Evolutionary conservation across 306 rosid species (phyloP), one percentile per base, ranked within the genome.

Genomic region (Vigna trinervia): DNA sequence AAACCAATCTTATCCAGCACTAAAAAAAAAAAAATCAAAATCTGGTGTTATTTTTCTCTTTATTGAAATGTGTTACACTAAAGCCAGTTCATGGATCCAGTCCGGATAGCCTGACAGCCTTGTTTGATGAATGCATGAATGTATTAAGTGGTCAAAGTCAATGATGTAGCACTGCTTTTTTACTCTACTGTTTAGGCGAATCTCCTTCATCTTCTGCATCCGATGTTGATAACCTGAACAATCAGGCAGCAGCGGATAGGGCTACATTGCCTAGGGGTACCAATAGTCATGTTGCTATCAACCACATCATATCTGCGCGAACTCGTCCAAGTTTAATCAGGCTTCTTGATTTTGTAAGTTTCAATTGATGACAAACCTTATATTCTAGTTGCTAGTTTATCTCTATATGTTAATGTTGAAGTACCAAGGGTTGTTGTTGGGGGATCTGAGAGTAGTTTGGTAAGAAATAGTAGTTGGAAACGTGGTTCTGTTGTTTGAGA

Each of bases 121-220:
- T 34, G 45, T 71, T 9, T 38, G 41, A 59, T 69, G 51, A 43
- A 47, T 19, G 50, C 30, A 43, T 41, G 38, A 59, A 23, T 43
- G 80, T 45, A 14, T 71, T 39, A 53, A 22, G 23, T 19, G 56
- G 67, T 57, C 22, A 61, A 62, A 61, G 76, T 66, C 69, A 46
- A 7, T 82, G 59, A 51, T 73, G 62, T 70, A 64, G 61, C 17
- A 11, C 47, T 72, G 15, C 14, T 56, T 80, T 58, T 75, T 73
- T 15, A 63, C 54, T 76, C 36, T 69, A 53, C 48, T 74, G 54
- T 73, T 73, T 80, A 92, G 97, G 91, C 69, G 95, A 88, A 72
- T 89, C 93, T 64, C 97, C 91, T 72, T 91, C 90, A 60, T 88
- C 93, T 79, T 92, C 97, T 74, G 91, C 91, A 52, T 89, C 95